These are phyloP conservation scores for Metschnikowia hibisci DNA, from an alignment of 805 yeast genomes.

Conservation along the genomic window DNA sequence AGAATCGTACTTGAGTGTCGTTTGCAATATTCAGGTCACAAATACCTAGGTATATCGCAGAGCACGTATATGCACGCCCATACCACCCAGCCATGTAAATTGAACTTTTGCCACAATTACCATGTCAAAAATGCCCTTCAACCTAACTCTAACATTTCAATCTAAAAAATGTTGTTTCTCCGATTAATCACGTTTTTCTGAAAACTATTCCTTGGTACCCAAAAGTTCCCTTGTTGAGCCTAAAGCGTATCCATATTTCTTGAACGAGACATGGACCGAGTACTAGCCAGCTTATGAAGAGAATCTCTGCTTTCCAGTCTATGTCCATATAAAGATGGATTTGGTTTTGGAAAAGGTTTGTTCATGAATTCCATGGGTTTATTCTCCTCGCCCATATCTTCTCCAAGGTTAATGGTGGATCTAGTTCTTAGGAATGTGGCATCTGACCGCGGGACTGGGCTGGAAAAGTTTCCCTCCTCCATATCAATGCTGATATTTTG, in stretches of 20 bases:
- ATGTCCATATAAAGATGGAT: conserved; percentile 9
- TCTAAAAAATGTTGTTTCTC: too few relatives aligned
- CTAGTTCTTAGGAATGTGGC: conserved; percentile 35
- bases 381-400: conserved; percentile 7
- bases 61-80: too few relatives aligned
- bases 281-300: conserved; percentile 9
- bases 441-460: conserved; percentile 15
- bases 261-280: conserved; percentile 9
- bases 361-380: conserved; percentile 23
- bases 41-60: too few relatives aligned
- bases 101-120: too few relatives aligned
- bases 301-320: conserved; percentile 14
- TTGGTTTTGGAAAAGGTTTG: conserved; percentile 28
- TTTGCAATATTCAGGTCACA: too few relatives aligned
- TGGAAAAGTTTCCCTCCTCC: conserved; percentile 32
- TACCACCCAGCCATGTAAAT: too few relatives aligned
- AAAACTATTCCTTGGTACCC: background rate
- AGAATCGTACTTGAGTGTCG: too few relatives aligned
- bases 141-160: too few relatives aligned
- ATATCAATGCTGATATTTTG: conserved; percentile 23
- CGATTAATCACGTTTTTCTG: too few relatives aligned
- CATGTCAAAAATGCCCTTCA: too few relatives aligned
- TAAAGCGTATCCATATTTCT: background rate
- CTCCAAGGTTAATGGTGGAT: conserved; percentile 29
- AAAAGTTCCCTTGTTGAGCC: too few relatives aligned